Conservation (phyloP, 257 asterid genomes). For the Ophiorrhiza pumila region DNA sequence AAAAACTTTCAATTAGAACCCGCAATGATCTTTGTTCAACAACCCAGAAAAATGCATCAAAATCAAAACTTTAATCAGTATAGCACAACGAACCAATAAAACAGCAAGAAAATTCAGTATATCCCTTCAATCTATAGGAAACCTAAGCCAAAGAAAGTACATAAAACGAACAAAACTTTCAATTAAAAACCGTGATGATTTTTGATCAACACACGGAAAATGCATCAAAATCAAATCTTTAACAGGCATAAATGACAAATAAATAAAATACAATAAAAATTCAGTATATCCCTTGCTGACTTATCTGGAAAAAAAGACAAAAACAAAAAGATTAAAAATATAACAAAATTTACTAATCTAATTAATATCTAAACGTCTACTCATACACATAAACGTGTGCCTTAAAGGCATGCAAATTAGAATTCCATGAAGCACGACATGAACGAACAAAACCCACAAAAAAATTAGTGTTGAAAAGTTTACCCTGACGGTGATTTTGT, state of each 20-base stretch:
- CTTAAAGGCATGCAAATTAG: too few species aligned
- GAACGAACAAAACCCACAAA: neutral
- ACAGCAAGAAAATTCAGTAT: too few species aligned
- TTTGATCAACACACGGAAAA: neutral
- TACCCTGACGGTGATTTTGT: conserved; percentile 88
- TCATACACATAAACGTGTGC: too few species aligned
- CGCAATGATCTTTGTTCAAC: neutral
- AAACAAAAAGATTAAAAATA: neutral
- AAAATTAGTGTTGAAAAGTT: neutral
- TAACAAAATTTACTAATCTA: too few species aligned
- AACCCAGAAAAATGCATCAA: neutral
- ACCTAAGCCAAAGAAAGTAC: too few species aligned
- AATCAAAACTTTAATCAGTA: neutral
- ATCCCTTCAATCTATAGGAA: too few species aligned
- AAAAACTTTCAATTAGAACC: neutral
- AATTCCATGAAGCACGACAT: too few species aligned
- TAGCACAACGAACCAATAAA: too few species aligned
- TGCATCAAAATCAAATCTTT: neutral
- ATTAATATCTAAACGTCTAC: too few species aligned
- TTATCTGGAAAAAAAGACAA: neutral
- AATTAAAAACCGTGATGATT: neutral
- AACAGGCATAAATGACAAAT: too few species aligned
- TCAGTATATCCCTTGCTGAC: neutral
- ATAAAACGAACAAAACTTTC: neutral
- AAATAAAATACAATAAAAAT: neutral